Base-by-base conservation (phyloP, 352 stramenopile species). In the Phytophthora foliorum region DNA sequence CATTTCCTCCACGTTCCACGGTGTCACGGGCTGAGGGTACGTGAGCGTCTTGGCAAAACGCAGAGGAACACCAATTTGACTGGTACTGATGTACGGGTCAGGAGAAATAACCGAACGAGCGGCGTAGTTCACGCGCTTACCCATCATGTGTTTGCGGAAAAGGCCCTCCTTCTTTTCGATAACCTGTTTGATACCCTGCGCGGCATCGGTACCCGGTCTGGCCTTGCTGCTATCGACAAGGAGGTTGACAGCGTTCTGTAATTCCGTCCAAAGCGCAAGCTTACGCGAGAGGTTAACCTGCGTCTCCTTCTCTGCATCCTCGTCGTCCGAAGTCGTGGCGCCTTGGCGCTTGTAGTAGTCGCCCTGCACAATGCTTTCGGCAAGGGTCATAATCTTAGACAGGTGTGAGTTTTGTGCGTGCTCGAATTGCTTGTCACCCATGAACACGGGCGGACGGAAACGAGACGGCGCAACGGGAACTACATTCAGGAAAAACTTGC, bases 81-180 rank as follows among this genome's bases (percentile, higher is more conserved):
- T 99, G n/a, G 97, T 99, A 72, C 97, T 97, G 57, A 99, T 98
- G 84, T 99, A 99, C 38, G 98, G 98, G 59, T 99, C 98, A 2
- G 98, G 98, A 49, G 97, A 99, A 76, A 99, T 99, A 58, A 99
- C 98, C 11, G 96, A 99, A 8, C 98, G 94, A 63, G 98, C 99
- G 0, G 97, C 97, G 80, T 98, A 99, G 83, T 99, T 99, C 21
- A 99, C 98, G 66, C 98, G 97, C 86, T 99, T 99, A 49, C 98
- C 98, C 90, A 97, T 97, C 90, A 97, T 97, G 70, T 96, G 86
- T 80, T 99, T 99, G 38, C 98, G 96, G 80, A 99, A 99, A 11
- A 99, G 89, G 67, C 98, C 98, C 78, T 99, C 97, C 78, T 99
- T 99, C 79, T 99, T 98, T 82, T 99, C 98, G 51, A 99, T 96